Evolutionary conservation across 805 yeast species (phyloP), one percentile per base, ranked within the genome.

Genomic region (Lachancea lanzarotensis): DNA sequence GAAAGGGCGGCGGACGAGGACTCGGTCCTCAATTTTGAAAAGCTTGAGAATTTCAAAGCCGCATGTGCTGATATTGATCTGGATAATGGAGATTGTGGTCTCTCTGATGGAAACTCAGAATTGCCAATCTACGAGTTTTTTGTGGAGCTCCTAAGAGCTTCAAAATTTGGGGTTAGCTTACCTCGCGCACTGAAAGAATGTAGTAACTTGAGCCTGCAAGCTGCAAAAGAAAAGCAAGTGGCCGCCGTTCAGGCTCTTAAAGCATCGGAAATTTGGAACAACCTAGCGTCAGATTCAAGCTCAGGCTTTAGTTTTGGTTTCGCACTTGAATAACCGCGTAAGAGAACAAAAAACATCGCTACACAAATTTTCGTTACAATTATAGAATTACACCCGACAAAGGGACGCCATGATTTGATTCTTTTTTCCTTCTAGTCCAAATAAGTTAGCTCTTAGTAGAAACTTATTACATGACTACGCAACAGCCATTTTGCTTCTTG

Each of bases 51-150:
- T 52, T 4, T 70, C 69, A 53, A 50, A 64, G 11, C 47, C 55
- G 2, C 52, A 57, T 54, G 66, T 48, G 56, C 65, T 41, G 45
- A 50, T 30, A 11, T 58, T 50, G 55, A 46, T 4, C 48, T 63
- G 13, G 67, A 68, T 40, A 69, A 74, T 45, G 87, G 81, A 56
- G 88, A 82, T 59, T 76, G 84, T 53, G 88, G 88, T 11, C 85
- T 79, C 50, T 56, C 74, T 34, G 52, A 55, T 8, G 52, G 55
- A 33, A 49, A 54, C 17, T 19, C 39, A 45, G 54, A 57, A 30
- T 67, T 81, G 52, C 89, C 90, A 1, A 70, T 84, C 2, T 82
- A 65, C 55, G 85, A 81, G 48, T 66, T 78, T 46, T 84, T 85
- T 57, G 61, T 69, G 27, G 77, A 72, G 45, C 67, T 80, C 29